Evolutionary conservation across 306 rosid genomes (phyloP), one percentile per base, ranked within the genome.

Genomic region (Glycine tomentella): DNA sequence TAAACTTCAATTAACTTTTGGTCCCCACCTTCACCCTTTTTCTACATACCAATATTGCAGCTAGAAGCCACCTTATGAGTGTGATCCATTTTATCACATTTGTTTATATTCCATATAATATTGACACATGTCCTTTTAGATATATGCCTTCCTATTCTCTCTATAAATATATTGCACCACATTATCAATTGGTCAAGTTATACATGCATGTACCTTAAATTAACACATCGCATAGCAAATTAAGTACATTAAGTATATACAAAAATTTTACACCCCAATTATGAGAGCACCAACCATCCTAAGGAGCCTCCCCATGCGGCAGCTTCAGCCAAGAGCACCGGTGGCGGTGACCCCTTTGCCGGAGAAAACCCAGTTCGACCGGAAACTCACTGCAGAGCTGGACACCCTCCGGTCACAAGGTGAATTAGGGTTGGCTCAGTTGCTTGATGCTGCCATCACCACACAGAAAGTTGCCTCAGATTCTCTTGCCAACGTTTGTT

Each of bases 381-480:
- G 78, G 9, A 49, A 72, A 40, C 83, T 88, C 25, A 66, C 67
- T 7, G 86, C 65, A 11, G 85, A 78, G 80, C 85, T 88, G 1
- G 46, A 71, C 80, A 15, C 63, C 17, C 79, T 83, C 15, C 50
- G 5, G 42, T 57, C 80, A 53, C 80, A n/a, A 53, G 79, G 73
- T 44, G 82, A 71, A 5, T 9, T 84, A 56, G 69, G 77, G 69
- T 45, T 88, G 77, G 40, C 36, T 71, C 87, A 53, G 15, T 75
- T 76, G 8, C 85, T 88, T 80, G 86, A 88, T 76, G 81, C 85
- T 58, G 59, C 88, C 67, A 79, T 86, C 79, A 70, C 79, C 48
- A 79, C 88, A 17, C 91, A 88, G 48, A 88, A 86, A 69, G 71
- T 72, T 52, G 79, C 87, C 44, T 51, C 86, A n/a, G 70, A 72